A percentile compares a stretch with the other conserved stretches of the same genome.
Evolutionary conservation across 202 grass and related monocot species (phyloP).

Genomic region (Carex sylvatica): DNA sequence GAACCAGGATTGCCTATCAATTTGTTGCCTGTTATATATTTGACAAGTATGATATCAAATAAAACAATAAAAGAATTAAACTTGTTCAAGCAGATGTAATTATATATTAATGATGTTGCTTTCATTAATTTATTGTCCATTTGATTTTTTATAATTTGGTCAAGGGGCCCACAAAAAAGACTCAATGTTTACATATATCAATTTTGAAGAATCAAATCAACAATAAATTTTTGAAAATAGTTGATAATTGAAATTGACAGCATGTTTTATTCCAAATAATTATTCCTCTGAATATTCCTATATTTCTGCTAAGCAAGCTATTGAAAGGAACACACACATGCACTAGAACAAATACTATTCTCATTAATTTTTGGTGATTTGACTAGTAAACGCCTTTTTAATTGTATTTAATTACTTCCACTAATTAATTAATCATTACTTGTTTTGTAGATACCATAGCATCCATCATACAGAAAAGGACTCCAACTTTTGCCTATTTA

Average conservation of each 20-base stretch:
- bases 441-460: constrained; percentile 64
- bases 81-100: background rate
- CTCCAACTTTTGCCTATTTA: constrained; percentile 97
- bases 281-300: background rate
- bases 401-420: background rate
- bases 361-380: background rate
- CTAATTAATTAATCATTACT: background rate
- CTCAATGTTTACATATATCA: background rate
- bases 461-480: constrained; percentile 62
- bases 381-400: background rate
- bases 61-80: background rate
- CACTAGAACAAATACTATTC: background rate
- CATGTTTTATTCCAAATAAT: background rate
- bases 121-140: background rate
- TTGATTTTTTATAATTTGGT: background rate
- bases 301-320: background rate
- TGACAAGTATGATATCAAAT: background rate
- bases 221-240: background rate
- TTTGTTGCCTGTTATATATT: background rate
- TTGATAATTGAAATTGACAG: background rate
- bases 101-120: background rate
- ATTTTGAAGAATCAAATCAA: background rate
- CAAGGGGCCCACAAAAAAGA: background rate
- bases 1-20: too few species aligned
- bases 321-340: background rate